These are phyloP conservation scores for Thymus quinquecostatus DNA, from an alignment of 257 asterid genomes.

Conservation along the genomic window DNA sequence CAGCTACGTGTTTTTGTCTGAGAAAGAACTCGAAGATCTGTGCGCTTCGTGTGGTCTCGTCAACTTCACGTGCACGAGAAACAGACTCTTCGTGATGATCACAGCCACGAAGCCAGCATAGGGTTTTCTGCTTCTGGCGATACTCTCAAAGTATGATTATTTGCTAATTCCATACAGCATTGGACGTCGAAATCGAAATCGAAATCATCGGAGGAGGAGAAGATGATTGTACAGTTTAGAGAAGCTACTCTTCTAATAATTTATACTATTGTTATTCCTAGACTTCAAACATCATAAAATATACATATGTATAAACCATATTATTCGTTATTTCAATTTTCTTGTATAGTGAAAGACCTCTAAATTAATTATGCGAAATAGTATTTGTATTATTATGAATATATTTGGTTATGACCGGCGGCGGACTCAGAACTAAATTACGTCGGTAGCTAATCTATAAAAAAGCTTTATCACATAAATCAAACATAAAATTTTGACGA, in stretches of 20 bases:
- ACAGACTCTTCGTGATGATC: slow-evolving; percentile 72
- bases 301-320: background rate
- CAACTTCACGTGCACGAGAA: slow-evolving; percentile 59
- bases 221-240: background rate
- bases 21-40: slow-evolving; percentile 74
- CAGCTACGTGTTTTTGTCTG: slow-evolving; percentile 61
- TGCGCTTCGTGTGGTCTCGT: slow-evolving; percentile 71
- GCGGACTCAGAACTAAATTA: too few relatives aligned
- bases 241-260: background rate
- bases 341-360: background rate
- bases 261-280: too few relatives aligned
- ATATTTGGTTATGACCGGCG: too few relatives aligned
- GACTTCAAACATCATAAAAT: background rate
- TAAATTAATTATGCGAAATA: background rate
- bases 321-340: background rate
- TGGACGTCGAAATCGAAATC: background rate
- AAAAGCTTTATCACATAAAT: too few relatives aligned
- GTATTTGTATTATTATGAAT: too few relatives aligned
- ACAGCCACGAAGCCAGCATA: slow-evolving; percentile 61
- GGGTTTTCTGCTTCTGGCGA: background rate
- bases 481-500: too few relatives aligned
- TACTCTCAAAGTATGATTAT: background rate
- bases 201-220: background rate
- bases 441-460: too few relatives aligned
- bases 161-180: background rate